Evolutionary conservation across 371 early-diverging fungal species (phyloP), one percentile per base, ranked within the genome.

Genomic region (Mucor irregularis): DNA sequence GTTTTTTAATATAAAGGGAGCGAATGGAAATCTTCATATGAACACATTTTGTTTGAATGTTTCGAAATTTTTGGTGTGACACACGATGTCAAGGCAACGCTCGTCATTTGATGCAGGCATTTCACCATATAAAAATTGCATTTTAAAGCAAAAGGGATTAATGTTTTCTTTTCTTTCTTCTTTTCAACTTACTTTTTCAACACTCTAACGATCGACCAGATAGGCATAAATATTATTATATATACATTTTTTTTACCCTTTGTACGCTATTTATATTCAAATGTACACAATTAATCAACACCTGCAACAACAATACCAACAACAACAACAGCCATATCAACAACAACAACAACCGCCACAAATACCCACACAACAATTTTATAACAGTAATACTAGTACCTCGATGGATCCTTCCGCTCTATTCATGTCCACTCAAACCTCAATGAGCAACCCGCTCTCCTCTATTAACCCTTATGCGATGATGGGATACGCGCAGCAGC

Each of bases 61-160:
- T 56, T 56, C 61, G 57, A 57, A 54, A 58, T 47, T 53, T 53
- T 55, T 61, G 44, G 61, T 61, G 62, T 69, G 33, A 61, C 65
- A 55, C 69, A 69, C 64, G 65, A 51, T 65, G 69, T 64, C 65
- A 65, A 65, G 69, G 59, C 57, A 55, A 55, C 53, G 62, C 49
- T 64, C 69, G 65, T 69, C 69, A 69, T 69, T 69, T 69, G 69
- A 69, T 69, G 62, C 59, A 61, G 45, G 21, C 52, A 61, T 64
- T 64, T 58, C 62, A 61, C 58, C 61, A 68, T 52, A 44, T 35
- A 55, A 49, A 54, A 56, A 45, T 24, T 14, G 29, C 46, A 51
- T 14, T 31, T 31, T 44, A 26, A 26, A 49, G 16, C 17, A 50
- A 54, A 51, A 49, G 4, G 21, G n/a, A 30, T 31, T 31, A 30